Evolutionary conservation across 106 monocot species (phyloP).

Genomic region (Dendrobium chrysotoxum): DNA sequence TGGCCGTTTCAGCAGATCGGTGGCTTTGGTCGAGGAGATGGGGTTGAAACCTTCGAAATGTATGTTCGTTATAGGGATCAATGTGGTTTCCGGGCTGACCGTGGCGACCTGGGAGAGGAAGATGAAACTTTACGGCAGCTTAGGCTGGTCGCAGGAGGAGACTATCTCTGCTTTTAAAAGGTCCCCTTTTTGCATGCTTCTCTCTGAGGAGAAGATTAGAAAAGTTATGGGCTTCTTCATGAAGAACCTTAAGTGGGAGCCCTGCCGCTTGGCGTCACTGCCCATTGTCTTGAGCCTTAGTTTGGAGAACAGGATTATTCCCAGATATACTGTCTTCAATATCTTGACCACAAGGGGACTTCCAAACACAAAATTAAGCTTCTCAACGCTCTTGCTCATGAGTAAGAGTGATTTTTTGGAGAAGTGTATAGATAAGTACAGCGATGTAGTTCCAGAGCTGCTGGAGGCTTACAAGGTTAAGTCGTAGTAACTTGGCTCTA

Average conservation of each 20-base stretch:
- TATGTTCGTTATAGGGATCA: constrained; percentile 11
- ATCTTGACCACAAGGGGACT: constrained; percentile 17
- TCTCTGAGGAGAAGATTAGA: constrained; percentile 18
- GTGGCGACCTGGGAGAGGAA: constrained; percentile 13
- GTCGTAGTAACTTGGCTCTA: background rate
- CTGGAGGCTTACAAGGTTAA: background rate
- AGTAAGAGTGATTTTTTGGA: constrained; percentile 13
- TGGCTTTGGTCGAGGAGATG: constrained; percentile 2
- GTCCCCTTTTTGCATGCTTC: constrained; percentile 11
- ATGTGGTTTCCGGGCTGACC: background rate
- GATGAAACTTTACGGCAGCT: constrained; percentile 11
- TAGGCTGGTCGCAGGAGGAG: constrained; percentile 29
- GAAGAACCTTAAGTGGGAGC: constrained; percentile 18
- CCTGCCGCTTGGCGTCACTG: background rate
- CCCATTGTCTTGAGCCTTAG: constrained; percentile 23
- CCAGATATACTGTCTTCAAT: constrained; percentile 33
- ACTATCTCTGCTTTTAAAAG: constrained; percentile 13
- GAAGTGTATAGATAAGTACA: constrained; percentile 23
- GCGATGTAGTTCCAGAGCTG: constrained; percentile 12
- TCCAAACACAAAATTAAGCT: background rate
- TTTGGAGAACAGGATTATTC: constrained; percentile 44
- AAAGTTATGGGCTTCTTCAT: constrained; percentile 18
- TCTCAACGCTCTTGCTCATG: background rate
- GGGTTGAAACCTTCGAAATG: constrained; percentile 12
- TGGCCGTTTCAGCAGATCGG: background rate